These are phyloP conservation scores for Endogone sp. DNA, from an alignment of 192 early-diverging fungal species.

Conservation along the genomic window DNA sequence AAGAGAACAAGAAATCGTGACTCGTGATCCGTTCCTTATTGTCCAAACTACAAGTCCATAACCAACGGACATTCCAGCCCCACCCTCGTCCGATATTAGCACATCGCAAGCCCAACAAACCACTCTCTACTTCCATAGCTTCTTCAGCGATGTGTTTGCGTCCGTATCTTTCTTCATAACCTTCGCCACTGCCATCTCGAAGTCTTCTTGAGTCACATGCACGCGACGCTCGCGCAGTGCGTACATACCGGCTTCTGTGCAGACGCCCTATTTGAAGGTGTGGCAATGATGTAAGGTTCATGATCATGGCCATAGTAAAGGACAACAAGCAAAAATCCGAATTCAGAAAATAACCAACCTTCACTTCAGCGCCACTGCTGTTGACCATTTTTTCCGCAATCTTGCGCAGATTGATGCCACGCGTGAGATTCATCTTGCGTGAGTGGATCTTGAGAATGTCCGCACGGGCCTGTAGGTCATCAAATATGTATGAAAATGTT, in stretches of 20 bases:
- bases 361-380: slow-evolving; percentile 86
- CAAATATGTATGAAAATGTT: slow-evolving; percentile 2
- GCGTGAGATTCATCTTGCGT: slow-evolving; percentile 87
- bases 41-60: too few species aligned
- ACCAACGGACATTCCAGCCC: too few species aligned
- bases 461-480: slow-evolving; percentile 53
- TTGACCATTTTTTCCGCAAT: slow-evolving; percentile 85
- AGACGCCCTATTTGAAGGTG: slow-evolving; percentile 48
- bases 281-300: background rate
- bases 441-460: slow-evolving; percentile 92
- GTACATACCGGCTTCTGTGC: slow-evolving; percentile 89
- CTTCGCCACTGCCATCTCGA: slow-evolving; percentile 99
- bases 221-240: slow-evolving; percentile 93
- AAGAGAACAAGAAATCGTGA: too few species aligned
- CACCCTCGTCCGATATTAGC: too few species aligned
- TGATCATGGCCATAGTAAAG: slow-evolving; percentile 6
- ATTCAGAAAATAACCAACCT: slow-evolving; percentile 22
- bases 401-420: slow-evolving; percentile 86
- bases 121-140: slow-evolving; percentile 90
- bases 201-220: slow-evolving; percentile 99
- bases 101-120: background rate
- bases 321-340: slow-evolving; percentile 9
- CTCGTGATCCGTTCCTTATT: too few species aligned
- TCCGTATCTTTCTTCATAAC: slow-evolving; percentile 99
- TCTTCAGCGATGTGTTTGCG: slow-evolving; percentile 93